Evolutionary conservation across 2,329 filamentous ascomycete genomes (phyloP), one percentile per base, ranked within the genome.

Genomic region (Penicillium freii): DNA sequence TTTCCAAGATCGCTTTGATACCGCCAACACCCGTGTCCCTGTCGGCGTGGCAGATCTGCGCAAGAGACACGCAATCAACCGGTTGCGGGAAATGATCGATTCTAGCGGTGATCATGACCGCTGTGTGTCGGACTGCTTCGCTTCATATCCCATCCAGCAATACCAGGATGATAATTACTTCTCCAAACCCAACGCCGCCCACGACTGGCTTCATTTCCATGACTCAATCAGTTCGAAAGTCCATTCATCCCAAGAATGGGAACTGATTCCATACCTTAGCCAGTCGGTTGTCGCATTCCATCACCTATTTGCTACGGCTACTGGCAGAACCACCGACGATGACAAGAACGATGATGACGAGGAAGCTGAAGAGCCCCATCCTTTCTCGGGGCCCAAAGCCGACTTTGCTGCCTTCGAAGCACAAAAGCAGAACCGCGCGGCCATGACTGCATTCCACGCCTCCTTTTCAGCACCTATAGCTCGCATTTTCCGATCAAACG

Each of bases 181-280:
- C 33, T 90, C 87, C 34, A 99, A 99, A 71, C 95, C 95, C 0
- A 87, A 88, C 63, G 79, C 84, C 1, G 91, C 91, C 0, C 96
- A 96, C 73, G 93, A 97, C 69, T 99, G 94, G 94, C 84, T 99
- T 54, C 82, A 95, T 73, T 97, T 99, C 75, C 90, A 97, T 74
- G 94, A 97, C 68, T 80, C 81, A 0, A 87, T 96, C 61, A 91
- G 91, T 25, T 87, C 87, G 0, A 86, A 87, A 39, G 82, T 97
- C 1, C 95, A 87, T 70, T 79, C 85, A n/a, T 87, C 84, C 58
- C 93, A 97, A 72, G 92, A 96, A 55, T 99, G 94, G 90, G 94
- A 99, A 73, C 79, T 99, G 17, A 85, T 84, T 0, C 87, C 91
- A 0, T 99, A 99, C 72, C 83, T 97, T 48, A 90, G 87, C 67